Percentiles rank a stretch among this genome's conserved stretches.
These are phyloP conservation scores for Cyberlindnera sargentensis DNA, from an alignment of 805 yeast genomes.

Conservation along the genomic window DNA sequence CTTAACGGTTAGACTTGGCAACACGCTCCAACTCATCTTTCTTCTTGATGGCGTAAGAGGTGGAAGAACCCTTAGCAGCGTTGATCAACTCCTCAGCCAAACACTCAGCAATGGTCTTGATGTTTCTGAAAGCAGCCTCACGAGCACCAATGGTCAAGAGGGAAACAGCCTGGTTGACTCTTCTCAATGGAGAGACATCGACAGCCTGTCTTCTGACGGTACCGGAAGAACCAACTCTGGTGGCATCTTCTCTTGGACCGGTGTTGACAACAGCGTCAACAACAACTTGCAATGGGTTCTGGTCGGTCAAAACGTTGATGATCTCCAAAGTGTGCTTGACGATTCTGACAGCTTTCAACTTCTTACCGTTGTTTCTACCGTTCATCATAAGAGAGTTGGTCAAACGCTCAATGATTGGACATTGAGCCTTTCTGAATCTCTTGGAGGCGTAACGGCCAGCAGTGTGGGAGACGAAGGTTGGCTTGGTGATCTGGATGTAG, in stretches of 20 bases:
- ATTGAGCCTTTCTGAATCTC: constrained; percentile 99
- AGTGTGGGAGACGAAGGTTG: constrained; percentile 97
- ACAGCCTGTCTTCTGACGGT: constrained; percentile 99
- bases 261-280: constrained; percentile 99
- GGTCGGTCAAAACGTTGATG: constrained; percentile 94
- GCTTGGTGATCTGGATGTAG: constrained; percentile 96
- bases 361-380: constrained; percentile 99
- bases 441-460: constrained; percentile 99
- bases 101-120: constrained; percentile 99
- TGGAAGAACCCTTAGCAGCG: constrained; percentile 99
- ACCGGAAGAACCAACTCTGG: constrained; percentile 99
- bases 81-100: constrained; percentile 99
- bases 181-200: constrained; percentile 99
- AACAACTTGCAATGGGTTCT: constrained; percentile 98
- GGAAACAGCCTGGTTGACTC: constrained; percentile 99
- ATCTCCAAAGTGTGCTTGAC: constrained; percentile 99
- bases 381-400: constrained; percentile 99
- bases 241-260: constrained; percentile 99
- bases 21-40: constrained; percentile 99
- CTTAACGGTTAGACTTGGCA: constrained; percentile 99
- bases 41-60: constrained; percentile 99
- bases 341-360: constrained; percentile 99
- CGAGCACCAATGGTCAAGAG: constrained; percentile 98
- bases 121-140: constrained; percentile 99
- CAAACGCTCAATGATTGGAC: constrained; percentile 98